Conservation (phyloP, 2,329 filamentous ascomycete genomes). For the Exophiala aquamarina region DNA sequence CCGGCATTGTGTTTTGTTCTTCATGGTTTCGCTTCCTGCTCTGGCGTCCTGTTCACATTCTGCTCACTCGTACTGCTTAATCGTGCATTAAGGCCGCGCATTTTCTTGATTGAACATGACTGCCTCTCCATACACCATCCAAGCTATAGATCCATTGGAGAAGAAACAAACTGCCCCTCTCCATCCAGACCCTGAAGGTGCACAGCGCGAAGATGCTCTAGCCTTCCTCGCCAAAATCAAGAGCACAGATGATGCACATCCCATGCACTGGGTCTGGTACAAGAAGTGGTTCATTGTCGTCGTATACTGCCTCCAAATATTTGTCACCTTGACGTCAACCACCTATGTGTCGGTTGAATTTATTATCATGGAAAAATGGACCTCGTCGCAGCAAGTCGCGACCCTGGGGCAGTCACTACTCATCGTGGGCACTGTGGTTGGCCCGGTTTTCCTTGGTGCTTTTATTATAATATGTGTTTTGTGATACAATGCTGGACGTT, state of each 20-base stretch:
- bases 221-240: constrained; percentile 21
- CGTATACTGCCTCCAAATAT: constrained; percentile 37
- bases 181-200: constrained; percentile 10
- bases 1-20: no score
- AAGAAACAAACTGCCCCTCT: constrained; percentile 9
- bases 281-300: constrained; percentile 27
- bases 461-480: no score
- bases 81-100: no score
- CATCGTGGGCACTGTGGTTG: constrained; percentile 44
- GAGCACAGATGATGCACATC: constrained; percentile 21
- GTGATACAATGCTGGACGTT: no score
- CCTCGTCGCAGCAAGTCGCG: constrained; percentile 38
- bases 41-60: no score
- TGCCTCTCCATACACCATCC: not conserved
- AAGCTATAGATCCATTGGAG: not conserved
- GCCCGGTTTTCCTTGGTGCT: constrained; percentile 41
- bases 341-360: constrained; percentile 42
- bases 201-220: constrained; percentile 11
- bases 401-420: constrained; percentile 45
- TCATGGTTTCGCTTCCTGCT: no score
- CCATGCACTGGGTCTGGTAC: constrained; percentile 23
- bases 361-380: constrained; percentile 39
- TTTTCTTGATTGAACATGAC: no score
- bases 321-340: constrained; percentile 41
- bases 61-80: no score